Percentiles rank a stretch among this genome's conserved stretches.
Conservation (phyloP, 2,329 filamentous ascomycete species). For the Shiraia sp. region DNA sequence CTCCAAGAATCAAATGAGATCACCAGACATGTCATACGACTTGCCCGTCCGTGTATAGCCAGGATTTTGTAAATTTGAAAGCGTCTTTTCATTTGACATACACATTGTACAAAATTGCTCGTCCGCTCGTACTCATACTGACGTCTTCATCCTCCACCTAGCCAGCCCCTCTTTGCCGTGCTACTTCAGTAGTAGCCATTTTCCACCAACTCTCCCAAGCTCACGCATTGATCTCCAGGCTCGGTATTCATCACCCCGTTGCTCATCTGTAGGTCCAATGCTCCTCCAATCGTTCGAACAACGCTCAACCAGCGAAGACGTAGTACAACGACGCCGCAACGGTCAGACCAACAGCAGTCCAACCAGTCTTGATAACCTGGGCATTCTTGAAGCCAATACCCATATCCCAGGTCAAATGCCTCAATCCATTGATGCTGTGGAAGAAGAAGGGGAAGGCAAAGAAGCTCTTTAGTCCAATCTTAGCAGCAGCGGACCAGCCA, state of each 20-base stretch:
- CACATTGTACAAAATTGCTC: constrained; percentile 11
- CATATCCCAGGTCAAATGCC: constrained; percentile 73
- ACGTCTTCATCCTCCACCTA: too few relatives aligned
- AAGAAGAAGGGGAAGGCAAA: constrained; percentile 69
- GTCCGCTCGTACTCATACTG: background rate
- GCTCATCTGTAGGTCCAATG: too few relatives aligned
- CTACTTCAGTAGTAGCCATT: too few relatives aligned
- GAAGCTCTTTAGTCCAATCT: constrained; percentile 62
- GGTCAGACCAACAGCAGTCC: constrained; percentile 63
- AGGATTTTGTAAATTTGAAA: constrained; percentile 3
- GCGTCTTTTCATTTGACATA: constrained; percentile 9
- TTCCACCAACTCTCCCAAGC: too few relatives aligned
- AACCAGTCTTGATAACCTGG: constrained; percentile 67
- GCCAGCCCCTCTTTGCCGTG: too few relatives aligned
- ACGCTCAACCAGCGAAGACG: constrained; percentile 20
- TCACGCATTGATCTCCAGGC: too few relatives aligned
- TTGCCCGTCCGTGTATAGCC: too few relatives aligned
- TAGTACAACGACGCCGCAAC: constrained; percentile 45
- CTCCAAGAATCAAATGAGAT: background rate
- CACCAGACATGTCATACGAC: too few relatives aligned
- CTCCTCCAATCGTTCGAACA: background rate
- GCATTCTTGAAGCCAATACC: constrained; percentile 65
- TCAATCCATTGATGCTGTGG: constrained; percentile 69
- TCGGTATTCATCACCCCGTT: too few relatives aligned
- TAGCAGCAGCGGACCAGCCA: constrained; percentile 61